A percentile compares a stretch with the other conserved stretches of the same genome.
These are phyloP conservation scores for Mitragyna speciosa DNA, from an alignment of 257 asterid species.

Conservation along the genomic window DNA sequence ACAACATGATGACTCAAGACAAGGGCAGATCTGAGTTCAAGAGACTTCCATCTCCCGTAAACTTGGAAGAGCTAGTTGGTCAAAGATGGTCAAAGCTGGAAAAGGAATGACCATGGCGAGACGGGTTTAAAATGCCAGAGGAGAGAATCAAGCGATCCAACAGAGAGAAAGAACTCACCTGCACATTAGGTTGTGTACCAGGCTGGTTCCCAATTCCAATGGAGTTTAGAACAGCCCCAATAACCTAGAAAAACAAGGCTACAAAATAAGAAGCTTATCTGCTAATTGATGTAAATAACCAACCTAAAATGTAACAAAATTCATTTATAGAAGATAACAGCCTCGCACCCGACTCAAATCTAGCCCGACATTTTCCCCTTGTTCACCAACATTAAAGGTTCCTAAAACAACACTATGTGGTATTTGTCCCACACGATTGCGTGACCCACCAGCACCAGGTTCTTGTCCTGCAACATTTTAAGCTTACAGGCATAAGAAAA, in stretches of 20 bases:
- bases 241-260: constrained; percentile 47
- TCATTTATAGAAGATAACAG: neutral
- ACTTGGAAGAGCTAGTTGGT: neutral
- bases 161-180: constrained; percentile 36
- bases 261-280: constrained; percentile 5
- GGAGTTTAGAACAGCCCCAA: constrained; percentile 84
- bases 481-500: constrained; percentile 7
- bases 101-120: neutral
- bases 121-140: neutral
- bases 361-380: constrained; percentile 63
- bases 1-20: neutral
- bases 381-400: constrained; percentile 81
- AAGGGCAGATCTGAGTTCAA: neutral
- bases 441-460: constrained; percentile 51
- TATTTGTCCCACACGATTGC: constrained; percentile 67
- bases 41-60: neutral
- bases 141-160: constrained; percentile 5
- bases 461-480: constrained; percentile 57
- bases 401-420: constrained; percentile 87
- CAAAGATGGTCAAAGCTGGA: neutral
- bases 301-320: neutral
- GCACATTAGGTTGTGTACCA: constrained; percentile 59
- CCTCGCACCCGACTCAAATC: constrained; percentile 74
- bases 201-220: constrained; percentile 66
- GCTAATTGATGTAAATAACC: neutral